Conservation (phyloP, 352 stramenopile genomes). For the Phytophthora cryptogea region DNA sequence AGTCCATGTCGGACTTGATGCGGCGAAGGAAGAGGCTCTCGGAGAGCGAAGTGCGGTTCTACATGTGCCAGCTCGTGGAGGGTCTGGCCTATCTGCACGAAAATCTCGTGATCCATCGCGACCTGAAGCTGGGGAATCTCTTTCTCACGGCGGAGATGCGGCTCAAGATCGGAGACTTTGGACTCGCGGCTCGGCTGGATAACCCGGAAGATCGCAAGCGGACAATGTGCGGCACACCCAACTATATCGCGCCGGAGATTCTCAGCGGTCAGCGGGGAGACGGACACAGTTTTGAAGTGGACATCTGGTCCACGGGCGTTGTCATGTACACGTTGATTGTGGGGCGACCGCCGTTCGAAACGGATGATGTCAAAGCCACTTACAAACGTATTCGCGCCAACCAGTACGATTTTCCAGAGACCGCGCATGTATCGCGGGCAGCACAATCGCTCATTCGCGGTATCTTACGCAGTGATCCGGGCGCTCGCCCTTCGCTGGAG, state of each 20-base stretch:
- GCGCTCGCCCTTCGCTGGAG: slow-evolving; percentile 67
- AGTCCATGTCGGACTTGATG: slow-evolving; percentile 96
- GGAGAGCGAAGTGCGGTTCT: slow-evolving; percentile 95
- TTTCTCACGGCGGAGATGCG: slow-evolving; percentile 95
- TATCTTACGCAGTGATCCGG: slow-evolving; percentile 78
- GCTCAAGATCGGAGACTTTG: slow-evolving; percentile 97
- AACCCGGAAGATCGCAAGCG: slow-evolving; percentile 92
- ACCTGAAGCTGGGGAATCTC: slow-evolving; percentile 98
- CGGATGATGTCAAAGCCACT: slow-evolving; percentile 97
- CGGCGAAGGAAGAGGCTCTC: slow-evolving; percentile 94
- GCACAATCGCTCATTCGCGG: slow-evolving; percentile 76
- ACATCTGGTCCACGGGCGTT: slow-evolving; percentile 98
- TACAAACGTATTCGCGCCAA: slow-evolving; percentile 98
- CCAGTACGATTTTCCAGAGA: slow-evolving; percentile 94
- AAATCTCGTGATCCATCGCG: slow-evolving; percentile 95
- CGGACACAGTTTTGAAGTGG: slow-evolving; percentile 98
- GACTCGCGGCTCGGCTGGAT: slow-evolving; percentile 87
- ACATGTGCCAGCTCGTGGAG: slow-evolving; percentile 91
- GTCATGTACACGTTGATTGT: slow-evolving; percentile 98
- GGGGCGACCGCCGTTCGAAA: slow-evolving; percentile 97
- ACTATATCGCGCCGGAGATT: slow-evolving; percentile 94
- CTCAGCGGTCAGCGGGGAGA: slow-evolving; percentile 87
- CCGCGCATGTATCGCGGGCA: slow-evolving; percentile 83
- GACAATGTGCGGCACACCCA: slow-evolving; percentile 96
- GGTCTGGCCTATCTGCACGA: slow-evolving; percentile 96